These are phyloP conservation scores for Trebouxia gelatinosa DNA, from an alignment of 163 green algal species.

Conservation along the genomic window DNA sequence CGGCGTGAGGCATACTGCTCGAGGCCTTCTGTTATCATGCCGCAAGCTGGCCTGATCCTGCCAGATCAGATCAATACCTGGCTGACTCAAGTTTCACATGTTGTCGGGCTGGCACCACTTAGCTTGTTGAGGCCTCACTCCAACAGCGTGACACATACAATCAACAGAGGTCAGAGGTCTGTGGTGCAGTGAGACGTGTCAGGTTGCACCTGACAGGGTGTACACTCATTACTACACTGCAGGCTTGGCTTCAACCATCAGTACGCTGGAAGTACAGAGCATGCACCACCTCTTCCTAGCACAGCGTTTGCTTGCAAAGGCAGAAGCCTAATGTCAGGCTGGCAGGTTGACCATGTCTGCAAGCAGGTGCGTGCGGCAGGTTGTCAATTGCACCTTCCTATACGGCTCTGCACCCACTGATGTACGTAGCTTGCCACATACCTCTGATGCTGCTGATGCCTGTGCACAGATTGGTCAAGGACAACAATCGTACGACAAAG, in stretches of 20 bases:
- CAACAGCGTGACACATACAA: neutral
- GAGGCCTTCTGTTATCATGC: too few species aligned
- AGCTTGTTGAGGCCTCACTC: neutral
- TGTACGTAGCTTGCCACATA: neutral
- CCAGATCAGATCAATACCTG: neutral
- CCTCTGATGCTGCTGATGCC: neutral
- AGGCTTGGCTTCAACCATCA: conserved; percentile 20
- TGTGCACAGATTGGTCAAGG: conserved; percentile 36
- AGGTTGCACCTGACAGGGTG: neutral
- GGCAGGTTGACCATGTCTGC: neutral
- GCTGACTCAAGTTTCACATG: neutral
- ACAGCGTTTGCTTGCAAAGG: neutral
- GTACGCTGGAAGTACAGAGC: neutral
- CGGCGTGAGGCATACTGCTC: neutral
- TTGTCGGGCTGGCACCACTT: neutral
- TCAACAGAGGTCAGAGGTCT: neutral
- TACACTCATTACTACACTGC: neutral
- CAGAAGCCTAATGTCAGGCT: neutral
- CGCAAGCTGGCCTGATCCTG: neutral
- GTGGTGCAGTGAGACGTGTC: neutral
- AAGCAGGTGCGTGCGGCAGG: conserved; percentile 9
- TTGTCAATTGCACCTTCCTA: neutral
- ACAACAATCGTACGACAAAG: conserved; percentile 29
- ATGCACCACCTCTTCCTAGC: neutral
- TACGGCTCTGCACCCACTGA: neutral